Conservation (phyloP, 148 eudicot species). For the Chenopodium suecicum region DNA sequence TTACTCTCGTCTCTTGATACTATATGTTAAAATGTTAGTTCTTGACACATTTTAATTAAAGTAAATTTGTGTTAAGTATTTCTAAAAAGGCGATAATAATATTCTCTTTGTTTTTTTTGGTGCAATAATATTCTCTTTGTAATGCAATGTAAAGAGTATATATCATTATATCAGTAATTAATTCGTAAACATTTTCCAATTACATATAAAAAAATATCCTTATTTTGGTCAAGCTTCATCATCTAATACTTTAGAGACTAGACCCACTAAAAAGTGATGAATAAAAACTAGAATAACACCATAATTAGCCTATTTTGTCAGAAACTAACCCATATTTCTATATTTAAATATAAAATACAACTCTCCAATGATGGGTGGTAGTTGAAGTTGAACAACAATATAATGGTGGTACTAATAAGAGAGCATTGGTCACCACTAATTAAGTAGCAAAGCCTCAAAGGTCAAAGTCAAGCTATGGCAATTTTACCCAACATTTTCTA, state of each 20-base stretch:
- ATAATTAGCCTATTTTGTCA: background rate
- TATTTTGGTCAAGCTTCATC: background rate
- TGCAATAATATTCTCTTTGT: no score
- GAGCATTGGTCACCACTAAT: background rate
- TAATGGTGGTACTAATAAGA: background rate
- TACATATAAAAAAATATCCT: background rate
- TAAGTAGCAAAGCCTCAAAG: background rate
- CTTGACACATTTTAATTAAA: no score
- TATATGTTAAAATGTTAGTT: no score
- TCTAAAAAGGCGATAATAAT: no score
- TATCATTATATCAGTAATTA: no score
- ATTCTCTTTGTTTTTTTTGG: no score
- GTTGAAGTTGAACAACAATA: conserved; percentile 5
- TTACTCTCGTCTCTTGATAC: no score
- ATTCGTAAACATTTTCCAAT: background rate
- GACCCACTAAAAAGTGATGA: conserved; percentile 1
- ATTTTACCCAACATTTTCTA: no score
- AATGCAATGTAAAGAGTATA: no score
- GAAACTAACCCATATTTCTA: background rate
- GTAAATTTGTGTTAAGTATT: no score
- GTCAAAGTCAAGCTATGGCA: conserved; percentile 11
- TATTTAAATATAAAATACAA: background rate
- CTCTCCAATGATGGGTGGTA: conserved; percentile 8
- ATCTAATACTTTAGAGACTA: conserved; percentile 1
- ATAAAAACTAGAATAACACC: background rate